phyloP scores from a whole-genome alignment of 78 protist species.

The Cavenderia fasciculata region DNA sequence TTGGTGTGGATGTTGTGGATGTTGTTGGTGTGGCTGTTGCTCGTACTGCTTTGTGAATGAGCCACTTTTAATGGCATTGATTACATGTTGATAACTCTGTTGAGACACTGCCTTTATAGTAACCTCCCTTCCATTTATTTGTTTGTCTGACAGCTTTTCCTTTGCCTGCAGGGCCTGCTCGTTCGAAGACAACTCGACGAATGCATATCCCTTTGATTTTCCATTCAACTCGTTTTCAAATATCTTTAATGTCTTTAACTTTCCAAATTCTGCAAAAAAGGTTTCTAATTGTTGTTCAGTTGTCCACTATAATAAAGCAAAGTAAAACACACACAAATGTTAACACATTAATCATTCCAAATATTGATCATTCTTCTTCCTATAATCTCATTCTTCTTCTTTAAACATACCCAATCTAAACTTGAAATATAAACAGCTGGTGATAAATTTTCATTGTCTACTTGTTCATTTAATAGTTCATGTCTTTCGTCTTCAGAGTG shows the following conservation, averaged over 20 bases:
- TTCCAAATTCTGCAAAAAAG: conserved; percentile 48
- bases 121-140: conserved; percentile 31
- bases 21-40: background rate
- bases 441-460: conserved; percentile 7
- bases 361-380: background rate
- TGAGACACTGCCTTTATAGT: background rate
- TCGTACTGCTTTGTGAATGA: background rate
- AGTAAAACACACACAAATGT: background rate
- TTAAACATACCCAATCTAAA: conserved; percentile 59
- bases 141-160: conserved; percentile 1
- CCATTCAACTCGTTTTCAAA: conserved; percentile 67
- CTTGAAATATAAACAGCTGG: conserved; percentile 28
- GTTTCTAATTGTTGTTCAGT: conserved; percentile 62
- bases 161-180: conserved; percentile 39
- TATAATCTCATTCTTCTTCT: too few relatives aligned
- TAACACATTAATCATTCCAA: background rate
- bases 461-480: background rate
- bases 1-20: background rate
- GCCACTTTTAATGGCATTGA: conserved; percentile 19
- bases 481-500: background rate
- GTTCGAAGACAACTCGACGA: background rate
- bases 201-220: conserved; percentile 78
- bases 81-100: conserved; percentile 37
- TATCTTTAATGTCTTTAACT: conserved; percentile 46
- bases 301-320: conserved; percentile 46